Evolutionary conservation across 1,284 basidiomycete genomes (phyloP).

Genomic region (Fomitopsis palustris): DNA sequence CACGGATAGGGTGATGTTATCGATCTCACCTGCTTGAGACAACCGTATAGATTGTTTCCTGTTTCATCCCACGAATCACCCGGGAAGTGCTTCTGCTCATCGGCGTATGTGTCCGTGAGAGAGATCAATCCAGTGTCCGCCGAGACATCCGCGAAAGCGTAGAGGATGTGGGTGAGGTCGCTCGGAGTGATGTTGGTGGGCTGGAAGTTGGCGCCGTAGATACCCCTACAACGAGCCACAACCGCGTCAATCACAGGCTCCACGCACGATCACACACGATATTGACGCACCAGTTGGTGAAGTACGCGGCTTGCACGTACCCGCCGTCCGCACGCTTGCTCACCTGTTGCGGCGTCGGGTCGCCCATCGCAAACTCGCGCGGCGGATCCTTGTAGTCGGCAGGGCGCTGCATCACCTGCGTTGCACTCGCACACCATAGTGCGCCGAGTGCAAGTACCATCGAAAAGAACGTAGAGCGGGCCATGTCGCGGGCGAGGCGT

Average conservation of each 20-base stretch:
- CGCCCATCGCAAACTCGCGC: slow-evolving; percentile 33
- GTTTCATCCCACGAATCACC: slow-evolving; percentile 58
- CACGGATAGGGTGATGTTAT: neutral
- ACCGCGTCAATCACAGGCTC: neutral
- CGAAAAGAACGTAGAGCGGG: slow-evolving; percentile 14
- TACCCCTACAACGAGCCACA: slow-evolving; percentile 53
- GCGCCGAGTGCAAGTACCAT: slow-evolving; percentile 20
- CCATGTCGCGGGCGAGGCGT: slow-evolving; percentile 13
- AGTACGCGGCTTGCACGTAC: slow-evolving; percentile 57
- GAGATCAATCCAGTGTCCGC: slow-evolving; percentile 60
- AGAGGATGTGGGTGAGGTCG: slow-evolving; percentile 76
- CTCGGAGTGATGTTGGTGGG: slow-evolving; percentile 54
- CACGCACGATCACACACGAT: neutral
- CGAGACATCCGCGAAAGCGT: slow-evolving; percentile 82
- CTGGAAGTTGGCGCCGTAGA: slow-evolving; percentile 80
- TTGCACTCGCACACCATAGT: slow-evolving; percentile 35
- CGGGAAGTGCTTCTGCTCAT: slow-evolving; percentile 74
- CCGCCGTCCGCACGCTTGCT: slow-evolving; percentile 44
- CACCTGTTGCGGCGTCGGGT: slow-evolving; percentile 39
- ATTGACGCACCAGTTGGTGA: slow-evolving; percentile 54
- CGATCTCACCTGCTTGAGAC: slow-evolving; percentile 73
- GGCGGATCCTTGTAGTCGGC: slow-evolving; percentile 42
- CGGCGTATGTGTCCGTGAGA: slow-evolving; percentile 81
- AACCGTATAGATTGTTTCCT: slow-evolving; percentile 82
- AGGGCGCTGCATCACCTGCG: slow-evolving; percentile 56